Evolutionary conservation across 2,329 filamentous ascomycete species (phyloP), one percentile per base, ranked within the genome.

Genomic region (Laburnicola sp.): DNA sequence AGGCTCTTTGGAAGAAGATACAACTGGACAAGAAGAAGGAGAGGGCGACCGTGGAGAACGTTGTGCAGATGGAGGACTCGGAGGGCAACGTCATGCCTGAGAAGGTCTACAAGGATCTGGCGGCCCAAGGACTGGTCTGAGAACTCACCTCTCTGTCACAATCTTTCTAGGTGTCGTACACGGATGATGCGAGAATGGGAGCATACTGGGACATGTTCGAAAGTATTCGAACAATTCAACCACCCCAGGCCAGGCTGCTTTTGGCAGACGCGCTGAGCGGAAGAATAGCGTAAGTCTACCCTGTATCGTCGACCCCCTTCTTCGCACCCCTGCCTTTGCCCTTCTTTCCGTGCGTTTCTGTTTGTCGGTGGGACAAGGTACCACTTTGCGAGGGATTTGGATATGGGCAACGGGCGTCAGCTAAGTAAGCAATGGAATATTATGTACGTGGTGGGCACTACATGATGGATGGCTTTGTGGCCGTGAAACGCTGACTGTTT

Each of bases 11-110:
- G 91, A 90, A 93, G 54, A 97, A 97, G 81, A 87, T 99, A 23
- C 88, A 95, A 71, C 80, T 85, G 50, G 91, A 96, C 60, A 87
- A 89, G 74, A 91, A 89, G 80, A 87, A 85, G 72, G 85, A 85
- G 57, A 87, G 86, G 70, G 80, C 87, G 0, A 85, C 87, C 56
- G 87, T 88, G 38, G 91, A 93, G 34, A 90, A 88, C 53, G 84
- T 99, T 7, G 90, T 97, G 43, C 91, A 99, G 79, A 99, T 99
- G 94, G 94, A 99, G 79, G 94, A 99, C 73, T 89, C 85, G 0
- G 89, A 96, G 70, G 94, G 94, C 40, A 97, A 99, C 66, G 94
- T 99, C 50, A 99, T 99, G 94, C 94, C 95, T 0, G 91, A 97
- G 77, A 96, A 96, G 80, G 93, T 99, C 48, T 99, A 97, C 73